Evolutionary conservation across 176 grass and related monocot species (phyloP), one percentile per base, ranked within the genome.

Genomic region (Triticum timopheevii): DNA sequence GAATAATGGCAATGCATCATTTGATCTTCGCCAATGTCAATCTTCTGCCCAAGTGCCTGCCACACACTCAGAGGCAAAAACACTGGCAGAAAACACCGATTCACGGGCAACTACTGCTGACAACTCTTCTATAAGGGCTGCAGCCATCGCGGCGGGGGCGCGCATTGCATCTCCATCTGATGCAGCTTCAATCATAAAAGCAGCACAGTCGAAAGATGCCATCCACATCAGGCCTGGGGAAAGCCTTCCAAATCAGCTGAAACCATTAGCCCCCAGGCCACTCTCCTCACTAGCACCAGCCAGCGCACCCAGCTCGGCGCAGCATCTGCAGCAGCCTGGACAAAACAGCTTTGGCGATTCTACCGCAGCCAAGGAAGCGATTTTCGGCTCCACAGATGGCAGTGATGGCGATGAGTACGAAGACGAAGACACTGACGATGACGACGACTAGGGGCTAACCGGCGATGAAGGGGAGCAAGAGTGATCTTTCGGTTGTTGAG

Each of bases 131-230:
- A 90, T 93, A 81, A 84, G 91, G 63, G 91, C 91, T n/a, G 81
- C 81, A 72, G 91, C 91, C 70, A 87, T 93, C 38, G 91, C 91
- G 70, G 88, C 88, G 0, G 91, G 91, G 39, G 91, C 91, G 3
- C 91, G 81, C 67, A 90, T 93, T 5, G 88, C 77, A 3, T 87
- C 87, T 12, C 88, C 87, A 77, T 93, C 91, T 54, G 88, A 93
- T 38, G 91, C 88, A 70, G 87, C 91, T 50, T 87, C 85, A 49
- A 90, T 90, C 47, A 93, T 93, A 71, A 93, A 93, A 87, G 91
- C 85, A 1, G 91, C 85, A 13, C 80, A 85, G 56, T 87, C 88
- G 17, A 93, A 90, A 87, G 82, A 66, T 59, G 87, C 81, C 11
- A 90, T 87, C 69, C 77, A 54, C 45, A 93, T 93, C 33, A 90